Base-by-base conservation (phyloP, 1,139 yeast genomes). In the Ogataea hybrid region DNA sequence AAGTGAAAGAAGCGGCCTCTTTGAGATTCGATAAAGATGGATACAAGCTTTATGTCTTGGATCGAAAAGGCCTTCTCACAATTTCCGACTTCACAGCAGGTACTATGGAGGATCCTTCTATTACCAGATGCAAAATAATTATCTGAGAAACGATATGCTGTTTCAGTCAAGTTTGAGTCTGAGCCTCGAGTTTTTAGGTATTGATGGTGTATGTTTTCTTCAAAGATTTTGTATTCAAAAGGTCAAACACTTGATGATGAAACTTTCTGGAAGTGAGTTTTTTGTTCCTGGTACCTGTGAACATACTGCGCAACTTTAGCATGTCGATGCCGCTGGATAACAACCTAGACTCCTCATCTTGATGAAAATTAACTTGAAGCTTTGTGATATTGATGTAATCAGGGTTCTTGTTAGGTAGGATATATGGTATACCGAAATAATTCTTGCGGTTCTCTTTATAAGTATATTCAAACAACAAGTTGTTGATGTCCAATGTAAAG, bases 71-170 rank as follows among this genome's bases (percentile, higher is more conserved):
- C 0, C 64, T 79, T 1, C 68, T 89, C 38, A 79, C 81, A 51
- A 77, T 88, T 18, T 87, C 85, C 56, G 97, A 90, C 62, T 90
- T 88, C 62, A 86, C 95, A 12, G 90, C 89, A 42, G 96, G 95
- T 4, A 64, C 81, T 11, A 92, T 94, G 1, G 81, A 78, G 50
- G 84, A 80, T 53, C 76, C 77, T n/a, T 89, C 85, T n/a, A 84
- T 86, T 10, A 77, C 86, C 14, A 80, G 84, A 59, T 82, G 94
- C 63, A 82, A 80, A 57, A 74, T 80, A 31, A 65, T 80, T 11
- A 69, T 56, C 35, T 65, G 47, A 53, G 10, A 11, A 17, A 12
- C 12, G 27, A 2, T 8, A 22, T 14, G 3, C 35, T 20, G 9
- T 8, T 20, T 20, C 7, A 9, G 21, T 20, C 8, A 20, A 20